Evolutionary conservation across 345 rosid genomes (phyloP).

Genomic region (Aquilaria malaccensis): DNA sequence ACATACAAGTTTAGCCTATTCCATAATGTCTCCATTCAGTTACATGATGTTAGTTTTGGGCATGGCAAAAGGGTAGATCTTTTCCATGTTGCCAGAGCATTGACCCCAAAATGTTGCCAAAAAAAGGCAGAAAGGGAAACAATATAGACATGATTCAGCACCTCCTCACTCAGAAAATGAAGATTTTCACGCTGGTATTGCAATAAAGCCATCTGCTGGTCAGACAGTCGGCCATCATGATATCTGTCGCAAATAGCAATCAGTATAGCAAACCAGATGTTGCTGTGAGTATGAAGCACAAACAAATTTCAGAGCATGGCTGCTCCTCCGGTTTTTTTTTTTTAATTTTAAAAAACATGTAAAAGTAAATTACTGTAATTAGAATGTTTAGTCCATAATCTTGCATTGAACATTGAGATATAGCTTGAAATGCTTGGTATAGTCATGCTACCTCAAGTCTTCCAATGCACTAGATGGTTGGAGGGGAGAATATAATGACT

Average conservation of each 20-base stretch:
- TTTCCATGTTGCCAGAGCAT: background rate
- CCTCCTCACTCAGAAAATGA: conserved; percentile 95
- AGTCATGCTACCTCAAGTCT: conserved; percentile 55
- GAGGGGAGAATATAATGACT: conserved; percentile 91
- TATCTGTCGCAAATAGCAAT: conserved; percentile 40
- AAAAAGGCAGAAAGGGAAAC: too few relatives aligned
- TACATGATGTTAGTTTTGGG: too few relatives aligned
- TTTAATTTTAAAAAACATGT: too few relatives aligned
- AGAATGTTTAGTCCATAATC: too few relatives aligned
- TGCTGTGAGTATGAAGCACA: too few relatives aligned
- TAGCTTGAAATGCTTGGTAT: too few relatives aligned
- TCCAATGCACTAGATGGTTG: conserved; percentile 92
- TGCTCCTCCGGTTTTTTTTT: too few relatives aligned
- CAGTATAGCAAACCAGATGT: background rate
- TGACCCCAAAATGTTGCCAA: too few relatives aligned
- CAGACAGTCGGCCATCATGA: conserved; percentile 85
- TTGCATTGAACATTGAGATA: too few relatives aligned
- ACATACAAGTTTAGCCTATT: background rate
- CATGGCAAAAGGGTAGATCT: background rate
- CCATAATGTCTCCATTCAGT: too few relatives aligned
- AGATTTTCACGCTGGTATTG: conserved; percentile 98
- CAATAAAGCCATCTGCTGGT: conserved; percentile 93
- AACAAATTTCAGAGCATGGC: too few relatives aligned
- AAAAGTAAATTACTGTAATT: too few relatives aligned
- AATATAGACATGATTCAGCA: conserved; percentile 5